Percentiles rank a stretch among this genome's conserved stretches.
Evolutionary conservation across 768 basidiomycete genomes (phyloP).

Genomic region (Pleurotus pulmonarius): DNA sequence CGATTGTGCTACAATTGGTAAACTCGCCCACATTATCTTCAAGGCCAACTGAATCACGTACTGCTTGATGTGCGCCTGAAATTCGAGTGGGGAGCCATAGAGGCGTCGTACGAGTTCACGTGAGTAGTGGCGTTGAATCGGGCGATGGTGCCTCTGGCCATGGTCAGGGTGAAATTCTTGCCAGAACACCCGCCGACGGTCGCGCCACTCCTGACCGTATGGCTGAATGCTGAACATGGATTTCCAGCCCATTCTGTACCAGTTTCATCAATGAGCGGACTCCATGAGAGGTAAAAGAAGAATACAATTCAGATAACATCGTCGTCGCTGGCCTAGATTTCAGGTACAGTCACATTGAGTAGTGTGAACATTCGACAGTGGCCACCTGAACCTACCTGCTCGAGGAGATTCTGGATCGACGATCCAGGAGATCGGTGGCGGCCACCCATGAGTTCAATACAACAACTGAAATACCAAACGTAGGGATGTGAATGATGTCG

Average conservation of each 20-base stretch:
- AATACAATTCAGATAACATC: slow-evolving; percentile 25
- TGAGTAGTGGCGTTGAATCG: slow-evolving; percentile 23
- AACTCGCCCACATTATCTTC: neutral
- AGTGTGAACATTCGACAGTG: too few relatives aligned
- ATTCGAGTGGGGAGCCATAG: slow-evolving; percentile 31
- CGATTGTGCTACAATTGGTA: slow-evolving; percentile 11
- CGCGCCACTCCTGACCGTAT: slow-evolving; percentile 38
- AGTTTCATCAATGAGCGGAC: too few relatives aligned
- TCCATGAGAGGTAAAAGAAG: too few relatives aligned
- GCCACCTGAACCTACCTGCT: slow-evolving; percentile 9
- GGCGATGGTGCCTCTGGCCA: slow-evolving; percentile 23
- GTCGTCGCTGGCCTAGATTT: slow-evolving; percentile 13
- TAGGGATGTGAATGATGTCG: slow-evolving; percentile 26
- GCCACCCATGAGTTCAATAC: slow-evolving; percentile 30
- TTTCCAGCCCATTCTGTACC: slow-evolving; percentile 35
- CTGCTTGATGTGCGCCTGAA: slow-evolving; percentile 31
- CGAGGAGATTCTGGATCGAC: slow-evolving; percentile 36
- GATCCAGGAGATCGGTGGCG: slow-evolving; percentile 37
- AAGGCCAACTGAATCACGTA: slow-evolving; percentile 15
- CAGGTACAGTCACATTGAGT: too few relatives aligned
- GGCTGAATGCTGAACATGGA: slow-evolving; percentile 35
- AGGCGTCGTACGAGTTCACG: slow-evolving; percentile 29
- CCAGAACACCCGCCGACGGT: slow-evolving; percentile 36
- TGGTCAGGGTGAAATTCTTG: slow-evolving; percentile 33
- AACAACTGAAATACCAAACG: slow-evolving; percentile 27